These are phyloP conservation scores for Mytilinidion resinicola DNA, from an alignment of 495 filamentous ascomycete species.

Conservation along the genomic window DNA sequence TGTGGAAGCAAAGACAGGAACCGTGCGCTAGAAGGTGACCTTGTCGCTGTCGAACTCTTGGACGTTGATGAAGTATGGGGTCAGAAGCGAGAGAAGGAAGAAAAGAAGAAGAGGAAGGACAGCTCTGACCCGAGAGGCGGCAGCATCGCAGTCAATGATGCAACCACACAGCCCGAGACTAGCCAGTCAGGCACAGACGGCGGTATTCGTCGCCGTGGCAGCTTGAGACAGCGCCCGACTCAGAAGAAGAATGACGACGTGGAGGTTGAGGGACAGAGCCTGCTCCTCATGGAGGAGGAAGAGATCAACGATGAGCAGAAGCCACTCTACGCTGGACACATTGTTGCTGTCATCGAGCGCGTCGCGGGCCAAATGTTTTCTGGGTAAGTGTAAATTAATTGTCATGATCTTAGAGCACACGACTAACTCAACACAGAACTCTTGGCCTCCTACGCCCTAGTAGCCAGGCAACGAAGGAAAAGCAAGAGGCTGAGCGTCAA, in stretches of 20 bases:
- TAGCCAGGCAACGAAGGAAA: conserved; percentile 98
- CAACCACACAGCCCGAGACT: conserved; percentile 57
- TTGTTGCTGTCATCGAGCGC: conserved; percentile 95
- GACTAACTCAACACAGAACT: conserved; percentile 44
- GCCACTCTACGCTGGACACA: conserved; percentile 91
- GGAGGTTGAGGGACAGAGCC: conserved; percentile 95
- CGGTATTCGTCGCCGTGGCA: conserved; percentile 84
- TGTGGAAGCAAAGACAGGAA: conserved; percentile 98
- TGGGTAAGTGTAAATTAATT: conserved; percentile 45
- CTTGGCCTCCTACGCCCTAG: conserved; percentile 89
- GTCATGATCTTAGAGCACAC: neutral
- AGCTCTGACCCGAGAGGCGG: conserved; percentile 82
- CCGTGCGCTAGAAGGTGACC: conserved; percentile 88
- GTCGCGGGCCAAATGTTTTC: conserved; percentile 99
- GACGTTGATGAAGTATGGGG: conserved; percentile 98
- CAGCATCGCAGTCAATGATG: conserved; percentile 60
- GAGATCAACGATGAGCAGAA: conserved; percentile 98
- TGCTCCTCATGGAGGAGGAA: conserved; percentile 94
- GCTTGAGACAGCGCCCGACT: conserved; percentile 89
- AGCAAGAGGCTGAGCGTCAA: conserved; percentile 92
- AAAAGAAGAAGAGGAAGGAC: conserved; percentile 99
- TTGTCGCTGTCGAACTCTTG: conserved; percentile 91
- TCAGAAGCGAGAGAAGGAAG: conserved; percentile 97
- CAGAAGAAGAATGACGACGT: conserved; percentile 99
- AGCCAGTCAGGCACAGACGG: conserved; percentile 60